phyloP scores from a whole-genome alignment of 192 early-diverging fungal genomes.

The Podochytrium sp. region DNA sequence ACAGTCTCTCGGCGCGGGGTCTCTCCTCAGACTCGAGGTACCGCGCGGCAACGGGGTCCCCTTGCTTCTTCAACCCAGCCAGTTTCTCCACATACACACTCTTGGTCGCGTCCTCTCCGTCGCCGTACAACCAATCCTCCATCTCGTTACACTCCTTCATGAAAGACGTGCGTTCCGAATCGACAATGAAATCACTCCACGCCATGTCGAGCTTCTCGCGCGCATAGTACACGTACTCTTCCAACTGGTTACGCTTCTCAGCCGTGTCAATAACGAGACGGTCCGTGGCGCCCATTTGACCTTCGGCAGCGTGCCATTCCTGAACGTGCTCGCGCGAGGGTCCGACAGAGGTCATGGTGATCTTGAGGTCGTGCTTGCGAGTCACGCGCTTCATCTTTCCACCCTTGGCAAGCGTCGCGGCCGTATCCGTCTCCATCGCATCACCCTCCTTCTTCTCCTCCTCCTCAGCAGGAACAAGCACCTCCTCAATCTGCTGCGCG shows the following conservation, averaged over 20 bases:
- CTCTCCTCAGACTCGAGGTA: slow-evolving; percentile 84
- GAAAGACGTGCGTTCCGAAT: slow-evolving; percentile 72
- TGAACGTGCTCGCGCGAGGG: slow-evolving; percentile 61
- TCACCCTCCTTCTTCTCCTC: slow-evolving; percentile 57
- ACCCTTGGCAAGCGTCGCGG: neutral
- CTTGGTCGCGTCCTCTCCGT: slow-evolving; percentile 91
- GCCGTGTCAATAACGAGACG: slow-evolving; percentile 93
- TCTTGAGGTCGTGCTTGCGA: slow-evolving; percentile 82
- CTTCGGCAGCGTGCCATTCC: slow-evolving; percentile 78
- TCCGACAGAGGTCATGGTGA: slow-evolving; percentile 66
- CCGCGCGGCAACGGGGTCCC: slow-evolving; percentile 80
- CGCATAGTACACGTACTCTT: slow-evolving; percentile 98
- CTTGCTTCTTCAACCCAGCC: slow-evolving; percentile 73
- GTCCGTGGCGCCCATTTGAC: slow-evolving; percentile 82
- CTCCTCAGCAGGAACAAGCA: slow-evolving; percentile 71
- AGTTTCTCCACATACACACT: slow-evolving; percentile 86
- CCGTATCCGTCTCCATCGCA: slow-evolving; percentile 40
- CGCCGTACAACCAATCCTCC: slow-evolving; percentile 96
- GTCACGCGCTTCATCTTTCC: slow-evolving; percentile 90
- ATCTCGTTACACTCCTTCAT: slow-evolving; percentile 69
- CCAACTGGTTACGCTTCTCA: slow-evolving; percentile 90
- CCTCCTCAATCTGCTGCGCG: slow-evolving; percentile 89
- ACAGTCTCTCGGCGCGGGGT: slow-evolving; percentile 78
- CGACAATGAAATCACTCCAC: slow-evolving; percentile 77
- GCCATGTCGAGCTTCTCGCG: slow-evolving; percentile 82